Conservation (phyloP, 2,329 filamentous ascomycete genomes). For the Fusarium subtropicale region DNA sequence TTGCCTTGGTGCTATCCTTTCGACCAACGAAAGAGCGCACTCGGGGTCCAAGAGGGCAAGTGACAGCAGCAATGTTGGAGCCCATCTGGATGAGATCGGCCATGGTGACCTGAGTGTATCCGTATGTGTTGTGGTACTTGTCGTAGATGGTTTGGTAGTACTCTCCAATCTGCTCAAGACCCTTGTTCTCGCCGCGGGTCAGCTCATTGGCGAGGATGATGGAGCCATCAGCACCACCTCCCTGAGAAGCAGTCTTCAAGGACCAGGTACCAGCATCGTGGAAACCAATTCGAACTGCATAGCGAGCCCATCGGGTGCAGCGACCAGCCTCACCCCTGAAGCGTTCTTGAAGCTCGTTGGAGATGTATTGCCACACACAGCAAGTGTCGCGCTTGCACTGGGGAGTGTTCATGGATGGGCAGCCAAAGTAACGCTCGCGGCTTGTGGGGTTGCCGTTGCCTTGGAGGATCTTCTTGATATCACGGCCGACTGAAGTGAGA, state of each 20-base stretch:
- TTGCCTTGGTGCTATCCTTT: conserved; percentile 56
- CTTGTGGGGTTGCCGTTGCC: conserved; percentile 47
- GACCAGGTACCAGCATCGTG: conserved; percentile 62
- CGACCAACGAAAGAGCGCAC: conserved; percentile 65
- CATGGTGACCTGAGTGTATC: conserved; percentile 57
- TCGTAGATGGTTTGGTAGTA: conserved; percentile 55
- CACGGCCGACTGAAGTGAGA: conserved; percentile 52
- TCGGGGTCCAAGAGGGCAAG: conserved; percentile 59
- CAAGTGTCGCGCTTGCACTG: conserved; percentile 55
- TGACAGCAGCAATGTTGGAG: conserved; percentile 61
- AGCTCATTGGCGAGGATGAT: conserved; percentile 57
- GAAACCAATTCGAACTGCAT: conserved; percentile 60
- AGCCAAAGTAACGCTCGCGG: conserved; percentile 41
- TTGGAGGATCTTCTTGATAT: conserved; percentile 55
- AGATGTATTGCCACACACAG: conserved; percentile 60
- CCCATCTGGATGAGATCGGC: conserved; percentile 68
- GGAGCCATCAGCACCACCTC: conserved; percentile 61
- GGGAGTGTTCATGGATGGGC: conserved; percentile 38
- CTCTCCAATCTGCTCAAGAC: conserved; percentile 58
- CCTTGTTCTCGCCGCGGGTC: conserved; percentile 57
- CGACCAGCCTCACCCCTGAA: conserved; percentile 55
- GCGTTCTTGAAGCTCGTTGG: conserved; percentile 52
- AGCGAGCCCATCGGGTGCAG: conserved; percentile 58
- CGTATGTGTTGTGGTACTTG: conserved; percentile 53
- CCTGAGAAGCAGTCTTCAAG: conserved; percentile 47